These are phyloP conservation scores for Coniochaeta hoffmannii DNA, from an alignment of 2,329 filamentous ascomycete genomes.

Conservation along the genomic window DNA sequence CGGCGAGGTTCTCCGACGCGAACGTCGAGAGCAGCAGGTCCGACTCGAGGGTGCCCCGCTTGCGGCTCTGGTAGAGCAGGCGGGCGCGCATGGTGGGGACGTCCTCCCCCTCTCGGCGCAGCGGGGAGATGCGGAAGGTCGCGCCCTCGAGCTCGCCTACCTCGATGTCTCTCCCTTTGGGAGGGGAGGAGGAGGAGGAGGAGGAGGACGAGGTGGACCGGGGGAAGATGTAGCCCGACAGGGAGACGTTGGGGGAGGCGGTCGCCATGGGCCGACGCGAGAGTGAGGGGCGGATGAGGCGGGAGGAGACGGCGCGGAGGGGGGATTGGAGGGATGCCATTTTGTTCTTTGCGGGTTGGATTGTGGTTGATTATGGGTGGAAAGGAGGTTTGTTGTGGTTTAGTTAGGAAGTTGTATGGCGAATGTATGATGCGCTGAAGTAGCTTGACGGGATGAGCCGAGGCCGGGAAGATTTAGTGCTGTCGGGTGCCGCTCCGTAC, in stretches of 20 bases:
- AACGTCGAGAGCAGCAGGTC: constrained; percentile 96
- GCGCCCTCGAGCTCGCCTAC: constrained; percentile 86
- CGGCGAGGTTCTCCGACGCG: constrained; percentile 67
- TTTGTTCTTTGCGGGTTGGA: neutral
- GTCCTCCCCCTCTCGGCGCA: constrained; percentile 78
- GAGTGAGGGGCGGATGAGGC: constrained; percentile 11
- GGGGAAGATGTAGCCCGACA: constrained; percentile 7
- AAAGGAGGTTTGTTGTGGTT: neutral
- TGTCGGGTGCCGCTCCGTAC: constrained; percentile 1
- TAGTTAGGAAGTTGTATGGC: neutral
- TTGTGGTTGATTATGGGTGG: neutral
- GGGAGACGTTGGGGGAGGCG: constrained; percentile 6
- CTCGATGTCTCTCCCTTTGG: constrained; percentile 35
- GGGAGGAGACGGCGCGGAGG: constrained; percentile 14
- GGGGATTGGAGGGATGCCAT: constrained; percentile 12
- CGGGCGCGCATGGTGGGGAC: constrained; percentile 79
- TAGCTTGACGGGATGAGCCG: neutral
- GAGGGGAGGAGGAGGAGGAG: constrained; percentile 17
- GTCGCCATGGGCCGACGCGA: constrained; percentile 13
- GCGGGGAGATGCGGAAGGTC: constrained; percentile 82
- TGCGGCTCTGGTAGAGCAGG: constrained; percentile 85
- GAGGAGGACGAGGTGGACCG: neutral
- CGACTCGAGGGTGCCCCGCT: constrained; percentile 90
- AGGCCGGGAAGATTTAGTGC: constrained; percentile 6
- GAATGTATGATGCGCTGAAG: neutral